Evolutionary conservation across 805 yeast genomes (phyloP), one percentile per base, ranked within the genome.

Genomic region (Clavispora asparagi): DNA sequence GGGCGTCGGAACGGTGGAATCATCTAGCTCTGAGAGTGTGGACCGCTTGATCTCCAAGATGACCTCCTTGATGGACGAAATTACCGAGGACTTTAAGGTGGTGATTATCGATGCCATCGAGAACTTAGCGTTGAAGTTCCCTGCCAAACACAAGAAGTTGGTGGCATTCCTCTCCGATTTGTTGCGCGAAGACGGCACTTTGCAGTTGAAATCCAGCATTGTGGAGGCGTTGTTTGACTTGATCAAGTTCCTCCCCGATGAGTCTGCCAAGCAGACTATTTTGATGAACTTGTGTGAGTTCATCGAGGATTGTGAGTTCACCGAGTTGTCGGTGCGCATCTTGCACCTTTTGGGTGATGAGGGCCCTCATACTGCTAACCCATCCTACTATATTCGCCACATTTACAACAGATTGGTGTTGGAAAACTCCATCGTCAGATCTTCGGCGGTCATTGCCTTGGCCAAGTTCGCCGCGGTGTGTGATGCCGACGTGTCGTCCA

Each of bases 291-390:
- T 94, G 58, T 90, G 98, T 76, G 99, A 94, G 67, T 91, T 90
- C 62, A 94, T 94, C 59, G 99, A 94, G 70, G 99, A 94, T 74
- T 94, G 98, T 71, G 99, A 94, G 70, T 92, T 78, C 71, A 87
- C 96, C 28, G 97, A 90, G 68, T 81, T 94, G 51, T 81, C 95
- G 26, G 96, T 91, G n/a, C 81, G 98, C 62, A 84, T 94, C 48
- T 76, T 94, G 65, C 96, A 91, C 68, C 68, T 92, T 51, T 78
- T 94, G 54, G 99, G 99, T 63, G 87, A 83, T 54, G 96, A 91
- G 67, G 99, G 99, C 50, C 97, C 99, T 59, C 71, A 76, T 48
- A 84, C 96, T 6, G 56, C 84, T 7, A 85, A 85, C 53, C 97
- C 98, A 47, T 85, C 96, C 1, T 76, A 87, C 58, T 92, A 89